These are phyloP conservation scores for Geoglossum glabrum DNA, from an alignment of 495 filamentous ascomycete species.

Conservation along the genomic window DNA sequence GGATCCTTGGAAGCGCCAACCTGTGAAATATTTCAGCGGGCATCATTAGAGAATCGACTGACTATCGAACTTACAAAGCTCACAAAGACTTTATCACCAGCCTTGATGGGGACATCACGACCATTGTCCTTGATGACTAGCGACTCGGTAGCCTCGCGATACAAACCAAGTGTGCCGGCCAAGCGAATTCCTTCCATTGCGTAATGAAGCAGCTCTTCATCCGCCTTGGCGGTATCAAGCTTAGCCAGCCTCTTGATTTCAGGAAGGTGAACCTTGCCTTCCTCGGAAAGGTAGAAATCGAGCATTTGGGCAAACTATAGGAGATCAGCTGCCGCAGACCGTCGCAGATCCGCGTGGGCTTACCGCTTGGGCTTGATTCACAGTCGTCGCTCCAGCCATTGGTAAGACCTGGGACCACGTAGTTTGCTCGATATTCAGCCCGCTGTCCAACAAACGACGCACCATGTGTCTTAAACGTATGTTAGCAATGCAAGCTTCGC, in stretches of 20 bases:
- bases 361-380: slow-evolving; percentile 24
- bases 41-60: neutral
- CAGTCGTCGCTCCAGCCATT: neutral
- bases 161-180: neutral
- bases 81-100: neutral
- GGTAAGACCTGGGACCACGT: neutral
- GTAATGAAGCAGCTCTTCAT: slow-evolving; percentile 9
- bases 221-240: slow-evolving; percentile 10
- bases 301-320: slow-evolving; percentile 47
- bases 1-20: slow-evolving; percentile 21
- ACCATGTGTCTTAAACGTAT: neutral
- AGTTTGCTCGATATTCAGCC: neutral
- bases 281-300: slow-evolving; percentile 51
- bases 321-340: too few species aligned
- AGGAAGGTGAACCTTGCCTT: slow-evolving; percentile 32
- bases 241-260: slow-evolving; percentile 35
- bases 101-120: neutral
- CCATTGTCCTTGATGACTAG: neutral
- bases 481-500: neutral
- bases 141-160: neutral
- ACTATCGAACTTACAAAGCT: neutral
- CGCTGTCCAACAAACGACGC: slow-evolving; percentile 22
- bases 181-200: neutral
- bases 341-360: neutral
- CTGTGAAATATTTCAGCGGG: neutral